Base-by-base conservation (phyloP, 208 protist species). In the Trypanosomatidae sp. region DNA sequence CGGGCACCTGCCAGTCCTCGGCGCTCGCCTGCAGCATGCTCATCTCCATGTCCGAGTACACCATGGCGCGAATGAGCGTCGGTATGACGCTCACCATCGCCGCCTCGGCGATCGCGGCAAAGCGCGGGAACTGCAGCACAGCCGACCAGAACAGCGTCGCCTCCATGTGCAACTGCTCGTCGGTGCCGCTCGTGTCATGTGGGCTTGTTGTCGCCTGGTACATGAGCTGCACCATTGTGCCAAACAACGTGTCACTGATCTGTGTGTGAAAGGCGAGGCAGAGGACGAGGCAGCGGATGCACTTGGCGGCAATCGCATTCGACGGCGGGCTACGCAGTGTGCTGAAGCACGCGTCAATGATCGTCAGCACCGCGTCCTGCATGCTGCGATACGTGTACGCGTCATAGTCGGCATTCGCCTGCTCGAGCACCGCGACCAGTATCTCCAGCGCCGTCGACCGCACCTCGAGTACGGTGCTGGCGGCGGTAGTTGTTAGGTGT, bases 31-130 rank as follows among this genome's bases (percentile, higher is more conserved):
- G 63, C 19, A 95, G 68, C 69, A 81, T 79, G 27, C 66, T 63
- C 27, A 92, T 79, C 53, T 97, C 92, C 54, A 89, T 77, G 11
- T 92, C 82, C 13, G 76, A 84, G 66, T 95, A 95, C 35, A 89
- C 57, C 86, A 97, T 96, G 4, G 72, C 68, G 7, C 55, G 55
- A 26, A 97, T 78, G n/a, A 97, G 57, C 6, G 77, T 43, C 6
- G 82, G 81, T 10, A 94, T 71, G 11, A 94, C 40, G 19, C 54
- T 47, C 43, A 54, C 43, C 22, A 94, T 51, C 2, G 53, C 60
- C 0, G 65, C 33, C 48, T 75, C 62, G 2, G 71, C 50, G 21
- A 85, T 56, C 39, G 73, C 47, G 7, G 69, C 69, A 45, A 94
- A 83, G 27, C 61, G 71, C 16, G 76, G 77, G 27, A 88, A 82